Conservation (phyloP, 305 asterid species). For the Solanum hybrid region DNA sequence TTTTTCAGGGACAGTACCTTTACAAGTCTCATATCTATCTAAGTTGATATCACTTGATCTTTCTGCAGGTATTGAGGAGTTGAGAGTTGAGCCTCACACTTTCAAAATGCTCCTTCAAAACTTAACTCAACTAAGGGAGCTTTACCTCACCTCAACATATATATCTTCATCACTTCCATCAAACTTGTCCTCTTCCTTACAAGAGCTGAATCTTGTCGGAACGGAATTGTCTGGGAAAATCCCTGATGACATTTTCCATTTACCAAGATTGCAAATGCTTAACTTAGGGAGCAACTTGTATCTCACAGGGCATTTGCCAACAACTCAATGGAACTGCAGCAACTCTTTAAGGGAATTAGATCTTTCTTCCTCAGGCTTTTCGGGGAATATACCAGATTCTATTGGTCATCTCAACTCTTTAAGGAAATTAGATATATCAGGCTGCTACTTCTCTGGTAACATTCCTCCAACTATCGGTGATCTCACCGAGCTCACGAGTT, state of each 20-base stretch:
- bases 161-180: constrained; percentile 1
- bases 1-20: constrained; percentile 16
- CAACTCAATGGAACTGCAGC: constrained; percentile 7
- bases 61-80: background rate
- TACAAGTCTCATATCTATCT: constrained; percentile 4
- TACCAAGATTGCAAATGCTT: constrained; percentile 18
- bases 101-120: constrained; percentile 9
- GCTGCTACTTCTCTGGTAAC: constrained; percentile 22
- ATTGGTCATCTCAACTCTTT: constrained; percentile 20
- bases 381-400: constrained; percentile 22
- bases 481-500: constrained; percentile 10
- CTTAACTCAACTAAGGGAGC: constrained; percentile 1
- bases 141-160: background rate
- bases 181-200: constrained; percentile 8
- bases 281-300: constrained; percentile 6
- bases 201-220: constrained; percentile 11
- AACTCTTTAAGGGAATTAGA: constrained; percentile 11
- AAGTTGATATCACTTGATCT: constrained; percentile 22
- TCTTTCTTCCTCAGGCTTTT: constrained; percentile 7
- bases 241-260: constrained; percentile 14
- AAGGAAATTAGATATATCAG: constrained; percentile 16
- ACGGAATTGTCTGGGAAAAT: constrained; percentile 21
- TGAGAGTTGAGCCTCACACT: constrained; percentile 1
- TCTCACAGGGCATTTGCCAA: constrained; percentile 23
- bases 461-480: constrained; percentile 28